Percentiles rank a stretch among this genome's conserved stretches.
Evolutionary conservation across 371 early-diverging fungal genomes (phyloP).

Genomic region (Parasitella parasitica): DNA sequence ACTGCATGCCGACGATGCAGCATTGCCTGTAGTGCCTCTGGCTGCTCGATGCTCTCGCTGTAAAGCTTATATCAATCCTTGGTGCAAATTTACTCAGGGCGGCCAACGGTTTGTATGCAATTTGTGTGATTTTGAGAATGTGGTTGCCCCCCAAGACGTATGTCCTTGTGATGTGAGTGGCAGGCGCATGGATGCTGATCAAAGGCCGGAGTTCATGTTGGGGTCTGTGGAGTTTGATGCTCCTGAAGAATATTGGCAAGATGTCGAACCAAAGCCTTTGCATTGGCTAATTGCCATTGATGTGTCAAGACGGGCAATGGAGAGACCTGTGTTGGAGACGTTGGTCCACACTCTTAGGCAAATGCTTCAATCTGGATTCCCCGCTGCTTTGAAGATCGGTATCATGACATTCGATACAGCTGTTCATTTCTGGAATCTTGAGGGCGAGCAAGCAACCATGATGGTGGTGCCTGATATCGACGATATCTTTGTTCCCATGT

Average conservation of each 20-base stretch:
- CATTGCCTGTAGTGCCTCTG: slow-evolving; percentile 16
- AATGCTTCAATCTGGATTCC: slow-evolving; percentile 56
- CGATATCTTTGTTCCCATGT: slow-evolving; percentile 92
- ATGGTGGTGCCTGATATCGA: slow-evolving; percentile 91
- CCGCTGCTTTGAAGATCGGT: slow-evolving; percentile 67
- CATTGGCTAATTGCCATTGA: slow-evolving; percentile 91
- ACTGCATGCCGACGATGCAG: slow-evolving; percentile 69
- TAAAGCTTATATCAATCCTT: slow-evolving; percentile 93
- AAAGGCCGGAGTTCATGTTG: slow-evolving; percentile 87
- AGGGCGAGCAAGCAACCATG: slow-evolving; percentile 91
- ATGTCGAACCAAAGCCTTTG: slow-evolving; percentile 58
- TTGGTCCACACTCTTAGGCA: slow-evolving; percentile 66
- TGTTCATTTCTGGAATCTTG: slow-evolving; percentile 95
- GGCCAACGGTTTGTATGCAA: slow-evolving; percentile 93
- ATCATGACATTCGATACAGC: slow-evolving; percentile 89
- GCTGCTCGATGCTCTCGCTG: slow-evolving; percentile 76
- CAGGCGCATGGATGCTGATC: slow-evolving; percentile 78
- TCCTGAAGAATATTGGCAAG: slow-evolving; percentile 66
- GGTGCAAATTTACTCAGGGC: slow-evolving; percentile 82
- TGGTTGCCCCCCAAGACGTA: slow-evolving; percentile 85
- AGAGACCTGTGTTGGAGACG: slow-evolving; percentile 76
- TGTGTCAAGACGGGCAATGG: slow-evolving; percentile 82
- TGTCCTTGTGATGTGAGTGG: slow-evolving; percentile 92
- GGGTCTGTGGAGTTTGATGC: slow-evolving; percentile 93
- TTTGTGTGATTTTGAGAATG: slow-evolving; percentile 86